Evolutionary conservation across 768 basidiomycete species (phyloP).

Genomic region (Candolleomyces aberdarensis): DNA sequence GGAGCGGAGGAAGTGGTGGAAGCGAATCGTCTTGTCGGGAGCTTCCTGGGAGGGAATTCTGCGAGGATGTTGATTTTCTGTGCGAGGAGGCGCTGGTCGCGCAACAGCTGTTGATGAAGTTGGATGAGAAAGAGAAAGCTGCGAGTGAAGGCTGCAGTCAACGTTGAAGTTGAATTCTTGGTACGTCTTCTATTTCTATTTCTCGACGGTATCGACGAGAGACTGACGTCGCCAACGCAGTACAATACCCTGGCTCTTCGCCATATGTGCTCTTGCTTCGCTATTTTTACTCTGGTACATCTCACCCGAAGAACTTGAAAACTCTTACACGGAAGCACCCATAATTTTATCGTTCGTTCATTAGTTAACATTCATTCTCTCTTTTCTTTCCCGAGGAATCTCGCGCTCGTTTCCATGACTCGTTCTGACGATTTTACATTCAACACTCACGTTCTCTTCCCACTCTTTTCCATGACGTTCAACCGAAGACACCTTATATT

Average conservation of each 20-base stretch:
- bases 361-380: background rate
- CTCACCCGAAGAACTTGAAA: too few relatives aligned
- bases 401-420: background rate
- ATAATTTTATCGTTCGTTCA: background rate
- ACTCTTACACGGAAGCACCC: too few relatives aligned
- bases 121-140: constrained; percentile 16
- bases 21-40: background rate
- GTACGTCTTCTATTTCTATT: background rate
- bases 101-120: constrained; percentile 27
- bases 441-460: background rate
- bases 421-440: background rate
- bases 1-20: background rate
- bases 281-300: too few relatives aligned
- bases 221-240: too few relatives aligned
- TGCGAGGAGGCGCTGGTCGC: constrained; percentile 33
- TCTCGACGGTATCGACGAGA: background rate
- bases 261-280: too few relatives aligned
- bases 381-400: background rate
- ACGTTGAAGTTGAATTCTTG: background rate
- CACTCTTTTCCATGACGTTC: background rate
- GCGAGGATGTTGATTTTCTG: constrained; percentile 24
- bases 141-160: background rate
- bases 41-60: background rate
- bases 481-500: background rate
- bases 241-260: too few relatives aligned